phyloP scores from a whole-genome alignment of 768 basidiomycete species.

The Rickenella mellea region DNA sequence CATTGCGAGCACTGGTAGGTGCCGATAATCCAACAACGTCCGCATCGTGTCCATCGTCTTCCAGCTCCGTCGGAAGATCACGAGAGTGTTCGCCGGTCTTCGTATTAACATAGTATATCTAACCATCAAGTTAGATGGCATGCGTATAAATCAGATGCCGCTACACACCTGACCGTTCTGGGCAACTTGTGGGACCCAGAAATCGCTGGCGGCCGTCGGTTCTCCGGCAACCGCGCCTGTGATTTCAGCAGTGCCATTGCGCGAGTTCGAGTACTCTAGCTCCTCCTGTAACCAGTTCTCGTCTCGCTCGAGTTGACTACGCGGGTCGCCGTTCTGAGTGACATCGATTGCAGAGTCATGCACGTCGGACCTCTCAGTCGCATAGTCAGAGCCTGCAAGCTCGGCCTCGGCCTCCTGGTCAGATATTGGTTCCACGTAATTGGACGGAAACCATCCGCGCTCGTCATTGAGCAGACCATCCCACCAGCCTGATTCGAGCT shows the following conservation, averaged over 20 bases:
- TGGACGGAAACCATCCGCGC: slow-evolving; percentile 96
- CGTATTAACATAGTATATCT: slow-evolving; percentile 96
- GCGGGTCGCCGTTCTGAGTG: background rate
- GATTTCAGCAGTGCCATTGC: background rate
- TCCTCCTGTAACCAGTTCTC: background rate
- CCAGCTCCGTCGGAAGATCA: slow-evolving; percentile 72
- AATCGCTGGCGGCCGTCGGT: slow-evolving; percentile 39
- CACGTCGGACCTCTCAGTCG: background rate
- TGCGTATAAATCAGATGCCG: background rate
- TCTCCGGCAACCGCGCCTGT: background rate
- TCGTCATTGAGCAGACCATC: slow-evolving; percentile 85
- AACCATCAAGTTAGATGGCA: background rate
- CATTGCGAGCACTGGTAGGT: slow-evolving; percentile 7
- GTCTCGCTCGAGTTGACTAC: background rate
- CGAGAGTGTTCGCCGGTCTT: slow-evolving; percentile 74
- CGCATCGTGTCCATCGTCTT: slow-evolving; percentile 53
- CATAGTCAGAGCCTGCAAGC: background rate
- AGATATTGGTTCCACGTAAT: slow-evolving; percentile 76
- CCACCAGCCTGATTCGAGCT: slow-evolving; percentile 96
- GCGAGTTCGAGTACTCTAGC: background rate
- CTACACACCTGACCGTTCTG: slow-evolving; percentile 63
- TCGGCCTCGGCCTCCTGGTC: slow-evolving; percentile 72
- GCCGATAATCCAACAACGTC: slow-evolving; percentile 49
- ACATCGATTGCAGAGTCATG: slow-evolving; percentile 1
- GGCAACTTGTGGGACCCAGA: slow-evolving; percentile 86